Conservation (phyloP, 192 early-diverging fungal species). For the Coemansia reversa region DNA sequence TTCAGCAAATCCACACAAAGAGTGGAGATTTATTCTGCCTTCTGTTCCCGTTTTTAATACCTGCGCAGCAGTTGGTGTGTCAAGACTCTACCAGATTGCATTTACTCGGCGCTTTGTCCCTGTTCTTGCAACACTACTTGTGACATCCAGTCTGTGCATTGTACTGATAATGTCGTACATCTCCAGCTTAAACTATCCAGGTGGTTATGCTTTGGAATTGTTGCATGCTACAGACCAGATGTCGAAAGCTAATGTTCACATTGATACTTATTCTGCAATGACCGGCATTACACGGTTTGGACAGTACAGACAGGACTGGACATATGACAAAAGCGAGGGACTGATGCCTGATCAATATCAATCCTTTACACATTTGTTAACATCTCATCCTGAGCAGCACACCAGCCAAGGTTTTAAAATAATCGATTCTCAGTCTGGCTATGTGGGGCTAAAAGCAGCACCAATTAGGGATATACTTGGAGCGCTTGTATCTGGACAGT, state of each 20-base stretch:
- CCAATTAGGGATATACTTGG: not conserved
- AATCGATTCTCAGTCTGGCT: constrained; percentile 22
- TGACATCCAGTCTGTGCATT: constrained; percentile 4
- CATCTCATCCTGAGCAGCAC: constrained; percentile 26
- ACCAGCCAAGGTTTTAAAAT: constrained; percentile 14
- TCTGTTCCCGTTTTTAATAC: constrained; percentile 78
- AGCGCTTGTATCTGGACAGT: not conserved
- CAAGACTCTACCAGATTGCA: constrained; percentile 5
- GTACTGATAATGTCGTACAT: constrained; percentile 50
- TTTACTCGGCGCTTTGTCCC: constrained; percentile 24
- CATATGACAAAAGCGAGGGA: constrained; percentile 67
- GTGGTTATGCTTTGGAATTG: constrained; percentile 69
- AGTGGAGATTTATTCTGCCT: constrained; percentile 93
- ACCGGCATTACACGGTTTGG: constrained; percentile 83
- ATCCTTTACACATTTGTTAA: constrained; percentile 36
- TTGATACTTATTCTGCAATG: constrained; percentile 76
- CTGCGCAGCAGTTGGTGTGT: constrained; percentile 60
- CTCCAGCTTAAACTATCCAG: constrained; percentile 87
- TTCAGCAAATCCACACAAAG: constrained; percentile 86
- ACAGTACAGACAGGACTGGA: constrained; percentile 57
- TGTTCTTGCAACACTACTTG: not conserved
- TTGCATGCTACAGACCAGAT: constrained; percentile 59
- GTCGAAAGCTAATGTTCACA: constrained; percentile 55
- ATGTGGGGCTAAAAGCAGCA: constrained; percentile 10
- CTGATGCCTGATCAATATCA: constrained; percentile 26